phyloP scores from a whole-genome alignment of 1,284 basidiomycete genomes.

The Erythrobasidium hasegawianum region DNA sequence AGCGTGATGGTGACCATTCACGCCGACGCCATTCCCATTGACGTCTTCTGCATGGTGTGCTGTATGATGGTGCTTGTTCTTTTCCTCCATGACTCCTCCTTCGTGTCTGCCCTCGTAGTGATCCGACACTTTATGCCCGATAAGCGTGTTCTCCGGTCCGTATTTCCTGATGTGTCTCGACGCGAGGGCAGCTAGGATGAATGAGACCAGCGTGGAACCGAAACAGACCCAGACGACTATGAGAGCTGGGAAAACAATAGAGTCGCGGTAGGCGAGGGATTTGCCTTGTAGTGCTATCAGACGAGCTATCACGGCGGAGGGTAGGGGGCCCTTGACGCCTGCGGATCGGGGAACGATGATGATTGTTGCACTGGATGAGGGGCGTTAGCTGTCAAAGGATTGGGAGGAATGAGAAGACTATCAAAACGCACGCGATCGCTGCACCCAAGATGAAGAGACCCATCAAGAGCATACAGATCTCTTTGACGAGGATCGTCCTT shows the following conservation, averaged over 20 bases:
- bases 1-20: too few species aligned
- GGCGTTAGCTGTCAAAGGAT: too few species aligned
- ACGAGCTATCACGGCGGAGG: neutral
- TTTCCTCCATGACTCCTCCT: too few species aligned
- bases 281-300: neutral
- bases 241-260: neutral
- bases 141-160: slow-evolving; percentile 10
- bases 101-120: neutral
- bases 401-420: too few species aligned
- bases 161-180: slow-evolving; percentile 7
- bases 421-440: slow-evolving; percentile 1
- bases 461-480: slow-evolving; percentile 6
- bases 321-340: slow-evolving; percentile 1
- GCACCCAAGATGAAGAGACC: slow-evolving; percentile 1
- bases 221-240: slow-evolving; percentile 8
- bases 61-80: too few species aligned
- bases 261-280: slow-evolving; percentile 9
- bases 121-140: neutral
- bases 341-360: slow-evolving; percentile 2
- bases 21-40: too few species aligned
- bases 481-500: slow-evolving; percentile 13
- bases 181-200: neutral
- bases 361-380: neutral
- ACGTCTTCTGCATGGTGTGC: too few species aligned
- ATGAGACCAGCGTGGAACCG: slow-evolving; percentile 1